A percentile compares a stretch with the other conserved stretches of the same genome.
phyloP scores from a whole-genome alignment of 2,329 filamentous ascomycete species.

The Paecilomyces formosus region DNA sequence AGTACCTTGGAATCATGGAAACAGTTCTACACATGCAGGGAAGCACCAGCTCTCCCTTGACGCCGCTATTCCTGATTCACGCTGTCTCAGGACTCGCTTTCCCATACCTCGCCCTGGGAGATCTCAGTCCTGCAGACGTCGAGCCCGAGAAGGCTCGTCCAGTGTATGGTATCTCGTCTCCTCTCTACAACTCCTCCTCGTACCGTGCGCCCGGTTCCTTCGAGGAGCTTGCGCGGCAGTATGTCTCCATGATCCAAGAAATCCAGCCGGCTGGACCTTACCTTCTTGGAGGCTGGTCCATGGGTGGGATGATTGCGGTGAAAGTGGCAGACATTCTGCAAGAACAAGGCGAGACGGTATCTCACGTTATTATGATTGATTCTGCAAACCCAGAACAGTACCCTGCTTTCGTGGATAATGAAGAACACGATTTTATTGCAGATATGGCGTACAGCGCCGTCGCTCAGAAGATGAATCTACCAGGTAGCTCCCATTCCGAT shows the following conservation, averaged over 20 bases:
- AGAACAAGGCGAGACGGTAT: conserved; percentile 8
- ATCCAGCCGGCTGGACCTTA: conserved; percentile 31
- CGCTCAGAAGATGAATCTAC: neutral
- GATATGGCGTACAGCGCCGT: neutral
- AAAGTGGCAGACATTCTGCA: conserved; percentile 14
- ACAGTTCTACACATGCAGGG: conserved; percentile 13
- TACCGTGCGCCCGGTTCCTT: conserved; percentile 10
- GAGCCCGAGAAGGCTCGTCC: conserved; percentile 7
- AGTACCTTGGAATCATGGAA: conserved; percentile 7
- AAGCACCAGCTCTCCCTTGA: conserved; percentile 7
- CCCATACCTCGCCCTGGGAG: conserved; percentile 13
- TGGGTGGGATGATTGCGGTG: conserved; percentile 27
- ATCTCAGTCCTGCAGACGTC: conserved; percentile 4
- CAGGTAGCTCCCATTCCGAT: neutral
- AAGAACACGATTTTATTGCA: neutral
- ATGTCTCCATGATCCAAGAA: conserved; percentile 11
- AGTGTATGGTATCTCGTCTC: conserved; percentile 15
- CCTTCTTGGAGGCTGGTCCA: conserved; percentile 30
- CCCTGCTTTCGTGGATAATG: neutral
- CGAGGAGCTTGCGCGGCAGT: conserved; percentile 10
- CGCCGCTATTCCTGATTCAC: conserved; percentile 13
- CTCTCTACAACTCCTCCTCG: conserved; percentile 10
- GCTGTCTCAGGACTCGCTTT: conserved; percentile 13
- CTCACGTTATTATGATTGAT: conserved; percentile 15
- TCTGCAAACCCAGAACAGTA: conserved; percentile 11